These are phyloP conservation scores for Penicillium atrosanguineum DNA, from an alignment of 495 filamentous ascomycete genomes.

Conservation along the genomic window DNA sequence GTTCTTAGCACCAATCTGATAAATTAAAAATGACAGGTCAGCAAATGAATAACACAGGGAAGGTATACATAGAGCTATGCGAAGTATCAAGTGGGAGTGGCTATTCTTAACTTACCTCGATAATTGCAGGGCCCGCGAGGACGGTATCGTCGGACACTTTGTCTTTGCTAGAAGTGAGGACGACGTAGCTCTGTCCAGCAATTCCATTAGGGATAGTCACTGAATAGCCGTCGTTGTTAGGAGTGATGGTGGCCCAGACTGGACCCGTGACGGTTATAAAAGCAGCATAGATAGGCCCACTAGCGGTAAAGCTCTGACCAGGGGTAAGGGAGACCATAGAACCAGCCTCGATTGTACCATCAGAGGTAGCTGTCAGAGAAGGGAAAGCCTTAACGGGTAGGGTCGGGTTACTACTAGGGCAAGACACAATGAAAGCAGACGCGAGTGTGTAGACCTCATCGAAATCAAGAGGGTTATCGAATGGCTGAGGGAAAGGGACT, in stretches of 20 bases:
- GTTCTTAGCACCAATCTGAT: too few relatives aligned
- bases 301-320: constrained; percentile 9
- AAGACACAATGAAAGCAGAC: constrained; percentile 55
- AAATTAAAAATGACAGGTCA: too few relatives aligned
- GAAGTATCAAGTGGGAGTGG: neutral
- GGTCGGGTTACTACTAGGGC: constrained; percentile 50
- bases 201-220: constrained; percentile 31
- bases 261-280: constrained; percentile 40
- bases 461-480: constrained; percentile 55
- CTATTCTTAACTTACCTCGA: constrained; percentile 21
- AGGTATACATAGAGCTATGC: too few relatives aligned
- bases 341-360: constrained; percentile 10
- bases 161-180: constrained; percentile 23
- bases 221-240: neutral
- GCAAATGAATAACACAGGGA: too few relatives aligned
- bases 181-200: constrained; percentile 34
- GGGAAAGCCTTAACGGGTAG: constrained; percentile 61
- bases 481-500: constrained; percentile 53
- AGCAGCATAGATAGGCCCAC: constrained; percentile 16
- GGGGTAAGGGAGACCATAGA: constrained; percentile 8
- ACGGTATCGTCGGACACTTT: constrained; percentile 20
- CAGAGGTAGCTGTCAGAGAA: constrained; percentile 24
- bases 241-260: constrained; percentile 26
- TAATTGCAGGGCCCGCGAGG: constrained; percentile 29
- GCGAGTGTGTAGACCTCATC: constrained; percentile 62